phyloP scores from a whole-genome alignment of 2,329 filamentous ascomycete genomes.

The Trichophyton verrucosum region DNA sequence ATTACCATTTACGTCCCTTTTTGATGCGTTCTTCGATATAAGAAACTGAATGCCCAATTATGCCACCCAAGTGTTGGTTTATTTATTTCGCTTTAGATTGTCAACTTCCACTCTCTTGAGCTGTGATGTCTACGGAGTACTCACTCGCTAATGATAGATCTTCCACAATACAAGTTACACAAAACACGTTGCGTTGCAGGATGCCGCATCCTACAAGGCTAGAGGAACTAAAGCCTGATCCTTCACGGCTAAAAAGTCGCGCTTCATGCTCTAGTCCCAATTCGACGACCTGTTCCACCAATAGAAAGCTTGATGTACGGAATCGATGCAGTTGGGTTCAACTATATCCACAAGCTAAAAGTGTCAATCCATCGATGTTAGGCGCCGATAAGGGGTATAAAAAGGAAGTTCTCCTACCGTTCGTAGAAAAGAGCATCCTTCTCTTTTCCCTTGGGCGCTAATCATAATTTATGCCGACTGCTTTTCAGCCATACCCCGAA shows the following conservation, averaged over 20 bases:
- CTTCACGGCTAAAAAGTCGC: too few relatives aligned
- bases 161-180: not conserved
- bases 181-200: not conserved
- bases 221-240: too few relatives aligned
- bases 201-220: too few relatives aligned
- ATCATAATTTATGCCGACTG: not conserved
- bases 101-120: not conserved
- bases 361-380: not conserved
- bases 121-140: not conserved
- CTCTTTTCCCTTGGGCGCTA: not conserved
- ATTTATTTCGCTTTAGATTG: too few relatives aligned
- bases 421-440: not conserved
- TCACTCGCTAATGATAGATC: not conserved
- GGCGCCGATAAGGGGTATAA: not conserved
- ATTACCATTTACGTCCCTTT: not conserved
- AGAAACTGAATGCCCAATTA: too few relatives aligned
- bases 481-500: not conserved
- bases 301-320: not conserved
- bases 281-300: too few relatives aligned
- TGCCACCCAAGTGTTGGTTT: too few relatives aligned
- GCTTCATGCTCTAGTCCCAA: too few relatives aligned
- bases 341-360: not conserved
- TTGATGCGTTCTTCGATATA: too few relatives aligned
- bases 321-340: not conserved
- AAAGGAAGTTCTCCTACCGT: not conserved